Evolutionary conservation across 2,329 filamentous ascomycete species (phyloP), one percentile per base, ranked within the genome.

Genomic region (Aschersonia sp.): DNA sequence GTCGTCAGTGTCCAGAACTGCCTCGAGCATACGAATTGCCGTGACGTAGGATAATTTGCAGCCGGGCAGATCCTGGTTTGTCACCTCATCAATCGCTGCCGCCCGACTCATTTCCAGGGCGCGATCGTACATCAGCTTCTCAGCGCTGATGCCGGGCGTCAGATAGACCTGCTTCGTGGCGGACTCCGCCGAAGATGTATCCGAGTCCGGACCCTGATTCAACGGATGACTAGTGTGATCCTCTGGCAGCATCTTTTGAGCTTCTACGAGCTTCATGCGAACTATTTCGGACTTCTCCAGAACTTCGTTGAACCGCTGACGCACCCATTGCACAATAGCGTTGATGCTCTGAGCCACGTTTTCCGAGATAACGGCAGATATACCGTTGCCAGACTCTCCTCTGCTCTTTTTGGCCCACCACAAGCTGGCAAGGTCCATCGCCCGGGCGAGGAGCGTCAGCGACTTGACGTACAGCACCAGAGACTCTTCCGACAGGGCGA

Each of bases 41-140:
- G 92, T 97, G 47, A 87, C 76, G 60, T 98, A 98, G 14, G 88
- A 89, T 30, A 95, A 81, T 60, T 97, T 89, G 60, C 90, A 97
- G 12, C 88, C 87, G 0, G 72, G 68, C 30, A 97, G 70, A 62
- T 97, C 89, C 52, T 92, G 86, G 49, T 90, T 88, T 2, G 92
- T 87, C 45, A 98, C 85, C 66, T 98, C 92, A 57, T 94, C 94
- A 59, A 97, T 92, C 6, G 92, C 92, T 6, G 92, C 90, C 4
- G 86, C 81, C 46, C 88, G 81, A 62, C 88, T 96, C 92, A 98
- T 97, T 63, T 98, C 92, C 29, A 97, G 70, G 0, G 92, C 92
- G 44, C 92, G 85, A 56, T 98, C 92, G 61, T 96, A 98, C 88
- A 98, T 96, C 43, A 98, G 72, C 66, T 89, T 95, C 68, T 97